Evolutionary conservation across 2,329 filamentous ascomycete genomes (phyloP), one percentile per base, ranked within the genome.

Genomic region (Pseudogymnoascus sp.): DNA sequence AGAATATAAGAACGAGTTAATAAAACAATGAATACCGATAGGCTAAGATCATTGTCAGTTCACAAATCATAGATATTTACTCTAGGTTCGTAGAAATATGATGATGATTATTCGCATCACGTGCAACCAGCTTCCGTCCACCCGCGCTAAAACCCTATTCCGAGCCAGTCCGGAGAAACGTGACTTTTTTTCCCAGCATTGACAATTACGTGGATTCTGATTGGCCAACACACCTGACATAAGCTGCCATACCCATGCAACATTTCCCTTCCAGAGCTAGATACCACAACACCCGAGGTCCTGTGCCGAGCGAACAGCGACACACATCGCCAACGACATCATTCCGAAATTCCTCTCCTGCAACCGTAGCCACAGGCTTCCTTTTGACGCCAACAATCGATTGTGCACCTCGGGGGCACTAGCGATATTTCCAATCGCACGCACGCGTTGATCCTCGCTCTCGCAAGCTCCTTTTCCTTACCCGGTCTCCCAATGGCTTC

Each of bases 401-500:
- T 57, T 57, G 51, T 57, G 51, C 51, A 57, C 51, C 51, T 57
- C 51, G 51, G 51, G 51, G 51, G 51, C 51, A 57, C 28, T 57
- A 34, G 51, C 51, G 51, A 57, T 57, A 57, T 21, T 8, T 21
- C 51, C 51, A 57, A 36, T 57, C 51, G 28, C 51, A 21, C 28
- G 1, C 28, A 57, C 51, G 51, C 28, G 51, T 34, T 57, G 37
- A 21, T 51, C 23, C 21, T 62, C 39, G 39, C 39, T 62, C 39
- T 62, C 61, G 14, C 21, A 23, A 62, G 61, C 16, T 51, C 61
- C n/a, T 34, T 43, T 61, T 61, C 34, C 60, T 61, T 57, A 60
- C 37, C 60, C 51, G 23, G 21, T 63, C 16, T 60, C 69, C 78
- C 73, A 74, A 86, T 86, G 84, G 81, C 84, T 73, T 79, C 83